These are phyloP conservation scores for Trichomonas tenax DNA, from an alignment of 208 protist species.

Conservation along the genomic window DNA sequence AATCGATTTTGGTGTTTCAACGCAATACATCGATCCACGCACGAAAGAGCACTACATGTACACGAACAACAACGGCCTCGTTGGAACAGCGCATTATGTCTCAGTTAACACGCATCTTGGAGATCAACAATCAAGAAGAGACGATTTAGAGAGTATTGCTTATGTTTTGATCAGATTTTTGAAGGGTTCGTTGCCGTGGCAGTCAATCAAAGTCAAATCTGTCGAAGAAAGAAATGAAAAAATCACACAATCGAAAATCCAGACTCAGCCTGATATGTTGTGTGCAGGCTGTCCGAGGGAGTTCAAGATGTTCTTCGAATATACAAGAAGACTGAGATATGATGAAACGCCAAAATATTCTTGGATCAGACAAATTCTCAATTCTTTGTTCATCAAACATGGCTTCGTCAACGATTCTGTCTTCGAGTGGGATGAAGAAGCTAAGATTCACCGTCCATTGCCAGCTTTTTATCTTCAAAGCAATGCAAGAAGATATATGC, in stretches of 20 bases:
- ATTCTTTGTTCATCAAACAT: slow-evolving; percentile 82
- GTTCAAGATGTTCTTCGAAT: slow-evolving; percentile 87
- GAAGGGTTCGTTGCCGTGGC: slow-evolving; percentile 62
- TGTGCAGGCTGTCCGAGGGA: slow-evolving; percentile 63
- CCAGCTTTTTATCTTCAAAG: not conserved
- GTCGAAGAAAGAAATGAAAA: slow-evolving; percentile 5
- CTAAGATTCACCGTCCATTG: slow-evolving; percentile 30
- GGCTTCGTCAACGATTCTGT: slow-evolving; percentile 86
- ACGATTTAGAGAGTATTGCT: slow-evolving; percentile 70
- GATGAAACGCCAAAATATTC: slow-evolving; percentile 96
- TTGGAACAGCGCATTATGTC: slow-evolving; percentile 95
- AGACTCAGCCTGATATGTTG: slow-evolving; percentile 70
- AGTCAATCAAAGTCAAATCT: not conserved
- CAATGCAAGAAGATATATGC: not conserved
- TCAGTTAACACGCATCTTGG: slow-evolving; percentile 97
- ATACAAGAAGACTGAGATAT: slow-evolving; percentile 80
- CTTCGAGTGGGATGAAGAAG: slow-evolving; percentile 74
- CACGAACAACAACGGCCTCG: slow-evolving; percentile 92
- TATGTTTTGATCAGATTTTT: slow-evolving; percentile 97
- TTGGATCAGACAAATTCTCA: slow-evolving; percentile 75
- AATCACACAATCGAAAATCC: not conserved
- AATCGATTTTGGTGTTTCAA: slow-evolving; percentile 66
- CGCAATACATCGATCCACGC: slow-evolving; percentile 90
- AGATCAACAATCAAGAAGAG: slow-evolving; percentile 64
- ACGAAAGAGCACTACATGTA: slow-evolving; percentile 96